phyloP scores from a whole-genome alignment of 495 filamentous ascomycete genomes.

The Neurospora sp. region DNA sequence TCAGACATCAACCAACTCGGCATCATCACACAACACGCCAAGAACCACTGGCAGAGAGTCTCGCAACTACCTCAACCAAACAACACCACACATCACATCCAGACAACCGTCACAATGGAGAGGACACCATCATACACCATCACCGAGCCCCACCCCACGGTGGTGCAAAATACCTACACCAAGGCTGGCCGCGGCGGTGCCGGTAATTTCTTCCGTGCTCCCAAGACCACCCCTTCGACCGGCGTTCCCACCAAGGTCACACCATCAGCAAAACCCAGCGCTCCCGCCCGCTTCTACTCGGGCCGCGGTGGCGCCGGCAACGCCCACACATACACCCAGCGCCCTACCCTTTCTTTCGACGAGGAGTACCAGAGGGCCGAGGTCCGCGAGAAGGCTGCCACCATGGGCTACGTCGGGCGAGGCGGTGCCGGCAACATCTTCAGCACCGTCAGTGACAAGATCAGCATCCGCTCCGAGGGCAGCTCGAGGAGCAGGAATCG shows the following conservation, averaged over 20 bases:
- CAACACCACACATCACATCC: conserved; percentile 14
- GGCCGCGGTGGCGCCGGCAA: conserved; percentile 92
- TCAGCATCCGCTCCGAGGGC: conserved; percentile 8
- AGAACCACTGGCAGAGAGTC: not conserved
- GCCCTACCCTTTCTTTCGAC: conserved; percentile 79
- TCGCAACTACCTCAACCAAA: conserved; percentile 2
- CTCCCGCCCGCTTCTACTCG: conserved; percentile 52
- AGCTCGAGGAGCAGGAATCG: conserved; percentile 19
- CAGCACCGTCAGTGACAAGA: conserved; percentile 9
- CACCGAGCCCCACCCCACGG: conserved; percentile 71
- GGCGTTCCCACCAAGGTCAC: conserved; percentile 24
- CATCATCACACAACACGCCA: not conserved
- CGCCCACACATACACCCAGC: conserved; percentile 52
- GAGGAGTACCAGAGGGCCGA: conserved; percentile 68
- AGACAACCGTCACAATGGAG: conserved; percentile 22
- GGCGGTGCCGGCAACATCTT: conserved; percentile 81
- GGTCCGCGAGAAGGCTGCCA: conserved; percentile 48
- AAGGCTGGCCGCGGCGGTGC: conserved; percentile 81
- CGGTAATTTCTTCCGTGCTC: conserved; percentile 72
- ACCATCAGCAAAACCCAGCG: conserved; percentile 11
- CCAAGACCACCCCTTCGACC: conserved; percentile 43
- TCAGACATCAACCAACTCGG: not conserved
- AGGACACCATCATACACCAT: conserved; percentile 45
- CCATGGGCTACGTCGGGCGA: conserved; percentile 64
- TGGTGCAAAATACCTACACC: conserved; percentile 51